phyloP scores from a whole-genome alignment of 257 asterid genomes.

The Lantana camara region DNA sequence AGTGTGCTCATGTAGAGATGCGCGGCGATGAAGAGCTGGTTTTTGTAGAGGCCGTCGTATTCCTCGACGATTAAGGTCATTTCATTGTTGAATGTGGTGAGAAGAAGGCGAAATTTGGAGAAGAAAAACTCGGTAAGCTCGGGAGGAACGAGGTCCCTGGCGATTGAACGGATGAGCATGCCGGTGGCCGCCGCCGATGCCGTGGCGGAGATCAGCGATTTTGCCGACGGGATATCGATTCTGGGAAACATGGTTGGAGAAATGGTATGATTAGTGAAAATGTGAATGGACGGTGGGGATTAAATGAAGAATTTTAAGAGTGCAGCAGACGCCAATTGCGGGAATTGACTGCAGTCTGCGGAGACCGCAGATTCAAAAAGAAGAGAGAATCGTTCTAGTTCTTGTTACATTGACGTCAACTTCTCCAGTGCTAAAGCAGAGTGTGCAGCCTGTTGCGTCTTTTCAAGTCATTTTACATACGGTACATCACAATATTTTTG shows the following conservation, averaged over 20 bases:
- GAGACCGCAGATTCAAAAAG: neutral
- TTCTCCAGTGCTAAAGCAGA: too few relatives aligned
- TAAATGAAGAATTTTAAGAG: neutral
- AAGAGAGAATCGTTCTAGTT: neutral
- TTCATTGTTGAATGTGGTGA: slow-evolving; percentile 36
- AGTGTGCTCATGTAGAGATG: slow-evolving; percentile 38
- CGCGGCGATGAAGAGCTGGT: slow-evolving; percentile 47
- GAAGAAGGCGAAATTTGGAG: slow-evolving; percentile 18
- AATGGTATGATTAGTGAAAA: neutral
- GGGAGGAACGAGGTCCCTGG: slow-evolving; percentile 40
- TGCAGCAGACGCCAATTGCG: neutral
- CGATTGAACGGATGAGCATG: slow-evolving; percentile 43
- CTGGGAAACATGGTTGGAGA: neutral
- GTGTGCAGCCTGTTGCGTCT: too few relatives aligned
- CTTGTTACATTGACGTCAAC: too few relatives aligned
- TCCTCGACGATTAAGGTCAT: slow-evolving; percentile 47
- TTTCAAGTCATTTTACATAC: too few relatives aligned
- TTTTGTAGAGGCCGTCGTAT: slow-evolving; percentile 45
- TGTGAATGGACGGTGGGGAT: neutral
- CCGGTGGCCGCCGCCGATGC: slow-evolving; percentile 52
- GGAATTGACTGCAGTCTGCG: neutral
- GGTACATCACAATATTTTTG: too few relatives aligned
- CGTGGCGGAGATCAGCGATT: slow-evolving; percentile 42
- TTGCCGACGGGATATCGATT: slow-evolving; percentile 32
- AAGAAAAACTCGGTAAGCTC: slow-evolving; percentile 31